phyloP scores from a whole-genome alignment of 257 asterid genomes.

The Przewalskia tangutica region DNA sequence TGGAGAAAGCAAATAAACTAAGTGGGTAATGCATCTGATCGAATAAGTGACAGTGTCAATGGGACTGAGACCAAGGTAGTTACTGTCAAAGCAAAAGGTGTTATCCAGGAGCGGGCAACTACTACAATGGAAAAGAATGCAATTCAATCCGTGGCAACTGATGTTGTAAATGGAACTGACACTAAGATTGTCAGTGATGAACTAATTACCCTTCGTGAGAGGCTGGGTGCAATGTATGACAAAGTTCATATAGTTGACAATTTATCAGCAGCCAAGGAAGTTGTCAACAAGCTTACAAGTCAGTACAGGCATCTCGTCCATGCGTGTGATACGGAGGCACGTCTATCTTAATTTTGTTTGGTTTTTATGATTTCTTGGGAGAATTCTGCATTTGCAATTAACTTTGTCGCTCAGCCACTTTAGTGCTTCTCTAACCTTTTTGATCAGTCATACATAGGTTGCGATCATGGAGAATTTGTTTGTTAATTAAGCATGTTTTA shows the following conservation, averaged over 20 bases:
- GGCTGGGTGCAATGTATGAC: conserved; percentile 51
- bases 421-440: conserved; percentile 8
- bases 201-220: conserved; percentile 29
- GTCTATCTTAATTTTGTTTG: conserved; percentile 18
- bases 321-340: conserved; percentile 96
- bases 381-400: neutral
- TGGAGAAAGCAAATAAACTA: conserved; percentile 10
- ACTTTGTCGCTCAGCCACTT: neutral
- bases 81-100: conserved; percentile 13
- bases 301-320: conserved; percentile 52
- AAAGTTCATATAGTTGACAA: conserved; percentile 77
- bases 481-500: no score
- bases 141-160: conserved; percentile 8
- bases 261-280: conserved; percentile 55
- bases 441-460: conserved; percentile 39
- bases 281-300: conserved; percentile 59
- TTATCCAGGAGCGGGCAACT: neutral
- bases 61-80: conserved; percentile 19
- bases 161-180: conserved; percentile 17
- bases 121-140: conserved; percentile 5
- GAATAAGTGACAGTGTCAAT: neutral
- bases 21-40: neutral
- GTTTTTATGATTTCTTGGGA: neutral
- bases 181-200: conserved; percentile 15
- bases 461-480: conserved; percentile 97